phyloP scores from a whole-genome alignment of 1,284 basidiomycete genomes.

The Ustilago vetiveriae region DNA sequence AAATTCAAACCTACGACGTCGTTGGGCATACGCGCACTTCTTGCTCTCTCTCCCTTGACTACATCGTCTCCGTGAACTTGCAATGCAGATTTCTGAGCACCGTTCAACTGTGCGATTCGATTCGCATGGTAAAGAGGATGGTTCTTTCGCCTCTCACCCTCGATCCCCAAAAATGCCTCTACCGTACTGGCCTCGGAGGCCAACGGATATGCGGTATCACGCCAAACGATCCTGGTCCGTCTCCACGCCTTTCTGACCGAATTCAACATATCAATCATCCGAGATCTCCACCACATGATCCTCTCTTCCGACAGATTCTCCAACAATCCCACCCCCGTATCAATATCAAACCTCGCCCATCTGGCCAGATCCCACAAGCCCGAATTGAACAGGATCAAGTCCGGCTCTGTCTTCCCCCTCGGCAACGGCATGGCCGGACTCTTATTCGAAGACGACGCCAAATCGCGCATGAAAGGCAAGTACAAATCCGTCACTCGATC shows the following conservation, averaged over 20 bases:
- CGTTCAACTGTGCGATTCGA: constrained; percentile 58
- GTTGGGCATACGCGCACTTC: constrained; percentile 35
- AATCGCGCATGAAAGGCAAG: constrained; percentile 56
- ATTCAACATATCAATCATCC: constrained; percentile 62
- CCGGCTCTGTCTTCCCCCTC: constrained; percentile 59
- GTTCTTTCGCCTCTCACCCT: constrained; percentile 39
- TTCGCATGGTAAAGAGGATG: constrained; percentile 60
- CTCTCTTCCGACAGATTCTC: constrained; percentile 63
- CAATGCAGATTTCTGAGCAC: constrained; percentile 49
- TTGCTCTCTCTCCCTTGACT: constrained; percentile 47
- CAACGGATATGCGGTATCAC: constrained; percentile 50
- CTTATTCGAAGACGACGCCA: constrained; percentile 19
- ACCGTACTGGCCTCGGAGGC: constrained; percentile 45
- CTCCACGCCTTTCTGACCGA: constrained; percentile 30
- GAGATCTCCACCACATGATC: constrained; percentile 65
- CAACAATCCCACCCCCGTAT: constrained; percentile 46
- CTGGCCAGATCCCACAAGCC: constrained; percentile 68
- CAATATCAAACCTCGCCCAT: constrained; percentile 67
- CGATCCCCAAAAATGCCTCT: constrained; percentile 51
- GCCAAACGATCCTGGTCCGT: constrained; percentile 51
- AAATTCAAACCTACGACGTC: constrained; percentile 31
- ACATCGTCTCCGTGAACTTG: constrained; percentile 48
- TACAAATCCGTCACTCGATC: constrained; percentile 65
- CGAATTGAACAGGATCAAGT: constrained; percentile 66
- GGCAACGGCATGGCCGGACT: constrained; percentile 44